Evolutionary conservation across 768 basidiomycete species (phyloP).

Genomic region (Russula lepida): DNA sequence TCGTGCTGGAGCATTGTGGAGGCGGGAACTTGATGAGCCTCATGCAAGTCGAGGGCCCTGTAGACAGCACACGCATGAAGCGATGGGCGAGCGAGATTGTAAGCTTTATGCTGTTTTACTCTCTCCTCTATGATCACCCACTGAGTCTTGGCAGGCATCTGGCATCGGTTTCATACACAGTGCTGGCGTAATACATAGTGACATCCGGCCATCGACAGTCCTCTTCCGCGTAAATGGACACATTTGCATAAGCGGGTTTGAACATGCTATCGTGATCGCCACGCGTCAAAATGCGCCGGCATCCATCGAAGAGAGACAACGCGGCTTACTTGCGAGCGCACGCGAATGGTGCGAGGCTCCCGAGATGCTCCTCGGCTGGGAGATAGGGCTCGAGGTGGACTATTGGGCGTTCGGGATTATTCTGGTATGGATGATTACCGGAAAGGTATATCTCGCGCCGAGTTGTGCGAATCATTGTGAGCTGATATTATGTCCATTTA

Average conservation of each 20-base stretch:
- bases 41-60: constrained; percentile 14
- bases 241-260: constrained; percentile 18
- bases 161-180: constrained; percentile 18
- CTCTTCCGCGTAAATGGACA: constrained; percentile 19
- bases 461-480: background rate
- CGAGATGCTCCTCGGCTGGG: constrained; percentile 18
- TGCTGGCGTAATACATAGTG: constrained; percentile 16
- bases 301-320: constrained; percentile 3
- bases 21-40: constrained; percentile 15
- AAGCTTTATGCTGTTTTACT: background rate
- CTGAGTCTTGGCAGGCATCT: constrained; percentile 8
- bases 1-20: constrained; percentile 18
- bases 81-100: constrained; percentile 19
- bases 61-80: constrained; percentile 4
- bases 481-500: background rate
- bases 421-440: constrained; percentile 19
- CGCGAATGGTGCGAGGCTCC: constrained; percentile 20
- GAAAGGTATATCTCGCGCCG: constrained; percentile 10
- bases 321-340: background rate
- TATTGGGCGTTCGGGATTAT: constrained; percentile 19
- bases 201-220: constrained; percentile 15
- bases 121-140: background rate
- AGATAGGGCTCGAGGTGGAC: constrained; percentile 19
- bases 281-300: background rate
- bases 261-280: constrained; percentile 9